Conservation (phyloP, 345 rosid genomes). For the Eucalyptus cloeziana region DNA sequence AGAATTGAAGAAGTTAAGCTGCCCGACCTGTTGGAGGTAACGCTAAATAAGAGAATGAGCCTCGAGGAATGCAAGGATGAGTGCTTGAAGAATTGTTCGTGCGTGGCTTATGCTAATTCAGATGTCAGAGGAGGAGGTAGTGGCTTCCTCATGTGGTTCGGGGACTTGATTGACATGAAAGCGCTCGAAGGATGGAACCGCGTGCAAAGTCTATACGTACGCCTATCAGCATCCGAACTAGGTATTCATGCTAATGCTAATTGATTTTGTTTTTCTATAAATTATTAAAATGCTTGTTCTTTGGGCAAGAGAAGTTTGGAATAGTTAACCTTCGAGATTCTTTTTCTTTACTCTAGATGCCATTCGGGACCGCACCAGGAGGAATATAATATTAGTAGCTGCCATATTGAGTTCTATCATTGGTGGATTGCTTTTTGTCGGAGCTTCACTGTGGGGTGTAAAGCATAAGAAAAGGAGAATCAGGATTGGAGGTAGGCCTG, state of each 20-base stretch:
- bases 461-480: no score
- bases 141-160: not conserved
- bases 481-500: no score
- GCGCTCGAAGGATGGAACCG: not conserved
- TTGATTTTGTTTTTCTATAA: not conserved
- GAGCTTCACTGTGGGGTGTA: no score
- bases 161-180: not conserved
- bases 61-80: constrained; percentile 1
- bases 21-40: not conserved
- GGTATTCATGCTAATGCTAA: not conserved
- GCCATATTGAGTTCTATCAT: no score
- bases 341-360: not conserved
- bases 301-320: not conserved
- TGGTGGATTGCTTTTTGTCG: no score
- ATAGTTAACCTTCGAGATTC: not conserved
- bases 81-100: constrained; percentile 13
- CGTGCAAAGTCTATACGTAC: not conserved
- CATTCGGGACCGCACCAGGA: not conserved
- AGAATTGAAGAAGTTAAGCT: not conserved
- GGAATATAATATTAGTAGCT: no score
- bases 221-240: not conserved
- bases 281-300: not conserved
- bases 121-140: not conserved
- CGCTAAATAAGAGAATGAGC: not conserved
- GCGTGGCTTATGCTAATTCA: constrained; percentile 8